Base-by-base conservation (phyloP, 208 protist genomes). In the Histomonas meleagridis region DNA sequence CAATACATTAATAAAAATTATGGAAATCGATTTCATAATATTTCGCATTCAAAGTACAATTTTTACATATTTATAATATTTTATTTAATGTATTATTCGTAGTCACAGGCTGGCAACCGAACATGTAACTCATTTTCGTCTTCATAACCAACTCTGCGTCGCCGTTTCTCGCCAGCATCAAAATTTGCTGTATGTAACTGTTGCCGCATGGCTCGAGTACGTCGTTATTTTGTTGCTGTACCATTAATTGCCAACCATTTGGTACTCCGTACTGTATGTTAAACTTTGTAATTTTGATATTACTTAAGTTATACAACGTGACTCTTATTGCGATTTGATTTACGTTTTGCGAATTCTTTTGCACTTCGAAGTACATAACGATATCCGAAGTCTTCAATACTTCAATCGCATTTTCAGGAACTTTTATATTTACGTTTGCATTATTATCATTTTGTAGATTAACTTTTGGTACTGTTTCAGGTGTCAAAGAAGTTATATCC, bases 281-380 rank as follows among this genome's bases (percentile, higher is more conserved):
- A 46, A 86, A 86, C 26, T 86, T 43, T 18, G 1, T 55, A 4
- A 86, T 40, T 12, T 40, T 14, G 16, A 86, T 28, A 23, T 86
- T 46, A 3, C n/a, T 35, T 18, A 46, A 18, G 46, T 86, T 86
- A 46, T 55, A 86, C 18, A 43, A 32, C 14, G 76, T 38, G 18
- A 46, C 38, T 32, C 76, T 23, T 18, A 86, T 86, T 14, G 76
- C 76, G 21, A 86, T 18, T 46, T 86, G 76, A 26, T 40, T 51
- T 12, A 46, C 46, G 26, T 86, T 86, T 18, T 86, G 43, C 2
- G 40, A 16, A 57, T 86, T 86, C 7, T n/a, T 18, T 28, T 86
- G 76, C 46, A 86, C 0, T 46, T 86, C 76, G 76, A 86, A 86
- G 46, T 86, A 86, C 18, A 86, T 86, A 18, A 43, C 32, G 26